Evolutionary conservation across 106 monocot genomes (phyloP).

Genomic region (Chionographis japonica): DNA sequence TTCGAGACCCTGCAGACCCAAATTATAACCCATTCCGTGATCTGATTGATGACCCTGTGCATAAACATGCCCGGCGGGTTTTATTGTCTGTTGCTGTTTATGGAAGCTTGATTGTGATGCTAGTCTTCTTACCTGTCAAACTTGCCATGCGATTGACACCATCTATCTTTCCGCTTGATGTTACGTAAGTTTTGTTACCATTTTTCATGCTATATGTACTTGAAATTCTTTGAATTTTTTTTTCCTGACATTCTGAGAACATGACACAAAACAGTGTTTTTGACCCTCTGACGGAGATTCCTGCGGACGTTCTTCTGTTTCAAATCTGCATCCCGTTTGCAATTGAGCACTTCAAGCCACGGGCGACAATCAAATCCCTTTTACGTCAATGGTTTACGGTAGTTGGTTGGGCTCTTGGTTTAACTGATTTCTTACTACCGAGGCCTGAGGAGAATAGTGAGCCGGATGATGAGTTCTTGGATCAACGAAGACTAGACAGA

Average conservation of each 20-base stretch:
- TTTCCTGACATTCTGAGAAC: not conserved
- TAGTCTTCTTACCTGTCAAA: slow-evolving; percentile 95
- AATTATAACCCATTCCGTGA: slow-evolving; percentile 98
- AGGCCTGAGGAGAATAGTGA: slow-evolving; percentile 62
- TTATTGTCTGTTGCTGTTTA: slow-evolving; percentile 95
- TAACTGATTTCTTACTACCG: slow-evolving; percentile 86
- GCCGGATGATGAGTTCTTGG: slow-evolving; percentile 61
- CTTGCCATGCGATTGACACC: slow-evolving; percentile 93
- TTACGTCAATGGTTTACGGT: slow-evolving; percentile 78
- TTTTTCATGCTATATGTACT: not conserved
- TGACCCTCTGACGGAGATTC: slow-evolving; percentile 96
- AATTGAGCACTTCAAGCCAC: slow-evolving; percentile 93
- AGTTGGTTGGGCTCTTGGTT: slow-evolving; percentile 97
- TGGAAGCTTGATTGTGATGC: slow-evolving; percentile 98
- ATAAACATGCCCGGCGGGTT: slow-evolving; percentile 94
- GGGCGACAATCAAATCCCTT: slow-evolving; percentile 76
- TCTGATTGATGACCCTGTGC: slow-evolving; percentile 97
- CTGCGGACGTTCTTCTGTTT: slow-evolving; percentile 89
- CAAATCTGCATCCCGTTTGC: slow-evolving; percentile 99
- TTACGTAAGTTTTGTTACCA: slow-evolving; percentile 44
- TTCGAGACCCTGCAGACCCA: slow-evolving; percentile 98
- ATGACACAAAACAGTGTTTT: slow-evolving; percentile 53
- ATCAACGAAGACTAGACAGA: slow-evolving; percentile 36
- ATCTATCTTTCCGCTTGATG: slow-evolving; percentile 84
- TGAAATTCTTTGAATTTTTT: not conserved